A percentile compares a stretch with the other conserved stretches of the same genome.
These are phyloP conservation scores for Cryptosporidium andersoni DNA, from an alignment of 169 alveolate species.

Conservation along the genomic window DNA sequence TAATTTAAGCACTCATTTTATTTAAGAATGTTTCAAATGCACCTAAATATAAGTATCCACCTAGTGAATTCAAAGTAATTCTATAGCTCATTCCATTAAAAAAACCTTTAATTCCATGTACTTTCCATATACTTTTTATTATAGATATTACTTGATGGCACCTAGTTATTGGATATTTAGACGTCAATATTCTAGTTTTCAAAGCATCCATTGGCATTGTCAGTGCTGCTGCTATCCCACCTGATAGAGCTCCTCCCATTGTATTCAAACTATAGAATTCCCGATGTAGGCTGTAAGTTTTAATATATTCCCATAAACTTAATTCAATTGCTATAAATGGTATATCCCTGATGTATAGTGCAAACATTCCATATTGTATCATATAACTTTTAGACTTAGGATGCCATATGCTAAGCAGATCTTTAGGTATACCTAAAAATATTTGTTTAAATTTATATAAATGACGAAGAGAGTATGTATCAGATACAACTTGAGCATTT, in stretches of 20 bases:
- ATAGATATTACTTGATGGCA: neutral
- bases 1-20: too few species aligned
- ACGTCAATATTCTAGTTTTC: neutral
- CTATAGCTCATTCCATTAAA: neutral
- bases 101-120: neutral
- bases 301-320: neutral
- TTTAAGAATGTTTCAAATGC: too few species aligned
- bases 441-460: neutral
- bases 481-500: neutral
- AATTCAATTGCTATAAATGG: neutral
- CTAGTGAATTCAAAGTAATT: neutral
- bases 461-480: neutral
- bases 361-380: too few species aligned
- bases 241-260: neutral
- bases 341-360: neutral
- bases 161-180: neutral
- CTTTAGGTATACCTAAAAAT: too few species aligned
- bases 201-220: neutral
- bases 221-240: neutral
- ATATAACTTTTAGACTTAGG: too few species aligned
- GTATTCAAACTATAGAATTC: neutral
- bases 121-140: neutral
- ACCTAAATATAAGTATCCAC: constrained; percentile 4
- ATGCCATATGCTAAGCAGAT: too few species aligned
- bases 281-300: too few species aligned